Base-by-base conservation (phyloP, 257 asterid genomes). In the Craterostigma plantagineum region DNA sequence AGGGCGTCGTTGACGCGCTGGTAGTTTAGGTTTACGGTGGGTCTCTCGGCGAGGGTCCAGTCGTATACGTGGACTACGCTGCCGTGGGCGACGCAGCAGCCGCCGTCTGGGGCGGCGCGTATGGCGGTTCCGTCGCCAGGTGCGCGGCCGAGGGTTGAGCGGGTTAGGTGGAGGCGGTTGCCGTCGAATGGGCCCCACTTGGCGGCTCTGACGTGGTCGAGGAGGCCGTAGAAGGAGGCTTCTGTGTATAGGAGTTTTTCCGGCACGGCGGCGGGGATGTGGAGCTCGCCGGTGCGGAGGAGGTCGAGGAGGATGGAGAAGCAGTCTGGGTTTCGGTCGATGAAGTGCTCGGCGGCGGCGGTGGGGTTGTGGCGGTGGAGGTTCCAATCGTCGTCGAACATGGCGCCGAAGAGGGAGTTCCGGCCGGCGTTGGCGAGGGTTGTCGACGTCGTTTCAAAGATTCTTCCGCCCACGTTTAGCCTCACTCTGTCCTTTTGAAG, bases 381-480 rank as follows among this genome's bases (percentile, higher is more conserved):
- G 65, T 69, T 65, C 96, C 96, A 85, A 33, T 77, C 67, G 11
- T 66, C 78, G 15, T 81, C 91, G 34, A 85, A 77, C 86, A 85
- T 75, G 0, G 96, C 91, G 18, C 96, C 96, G 38, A 85, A 85
- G 1, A 85, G 55, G 10, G 94, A 77, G 62, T 67, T 65, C 9
- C 94, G 80, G 49, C 96, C 96, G 9, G 96, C 92, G 53, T 75
- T 81, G 3, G 83, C 96, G 4, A 85, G 65, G n/a, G 96, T 85
- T 12, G 92, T 77, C 36, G 91, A 72, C 5, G 96, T 68, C 1
- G 94, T 85, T 36, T 81, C 96, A 30, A 85, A 81, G 56, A 67
- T 55, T 61, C 64, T 61, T 27, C 96, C 96, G 23, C 94, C 86
- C 33, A 85, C 96, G 34, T 72, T 81, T 48, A 85, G 67, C 55